Base-by-base conservation (phyloP, 192 early-diverging fungal genomes). In the Coemansia aciculifera region DNA sequence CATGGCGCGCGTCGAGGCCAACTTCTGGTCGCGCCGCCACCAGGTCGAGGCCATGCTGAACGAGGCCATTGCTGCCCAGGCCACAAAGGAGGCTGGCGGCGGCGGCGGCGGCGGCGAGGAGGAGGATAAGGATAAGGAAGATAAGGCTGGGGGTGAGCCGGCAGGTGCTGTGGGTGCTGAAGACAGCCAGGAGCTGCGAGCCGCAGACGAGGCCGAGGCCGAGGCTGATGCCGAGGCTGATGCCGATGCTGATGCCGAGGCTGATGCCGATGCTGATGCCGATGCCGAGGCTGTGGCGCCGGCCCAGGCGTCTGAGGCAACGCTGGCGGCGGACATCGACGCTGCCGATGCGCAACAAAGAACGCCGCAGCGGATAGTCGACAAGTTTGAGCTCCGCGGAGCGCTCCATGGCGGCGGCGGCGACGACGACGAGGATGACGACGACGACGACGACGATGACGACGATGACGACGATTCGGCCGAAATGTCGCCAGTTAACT, bases 1-100 rank as follows among this genome's bases (percentile, higher is more conserved):
- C 52, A 77, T 82, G 79, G 68, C 79, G 2, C 71, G 79, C 34
- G 69, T 77, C 21, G 79, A 82, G 68, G 75, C 74, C 2, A 71
- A 62, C 52, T 82, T 82, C 39, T 82, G 79, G 79, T 68, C 71
- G 7, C 67, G 75, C 10, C 71, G 79, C 29, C 78, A 81, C 63
- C 78, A 81, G 63, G 78, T 75, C 37, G 73, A 81, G 64, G 78
- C 78, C 23, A 60, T 75, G 66, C 49, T 81, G 42, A 75, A 72
- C 59, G 78, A 81, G 67, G 78, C 78, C 34, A 48, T 74, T 71
- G 66, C 73, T 1, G 67, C 57, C 32, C 69, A 81, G 67, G 73
- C 73, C 15, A 62, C 51, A 29, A 81, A 75, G 44, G 69, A 67
- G 64, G 36, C 62, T 11, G 69, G 67, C 8, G 51, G 27, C 10